Percentiles rank a stretch among this genome's conserved stretches.
These are phyloP conservation scores for Nakazawaea siamensis DNA, from an alignment of 805 yeast genomes.

Conservation along the genomic window DNA sequence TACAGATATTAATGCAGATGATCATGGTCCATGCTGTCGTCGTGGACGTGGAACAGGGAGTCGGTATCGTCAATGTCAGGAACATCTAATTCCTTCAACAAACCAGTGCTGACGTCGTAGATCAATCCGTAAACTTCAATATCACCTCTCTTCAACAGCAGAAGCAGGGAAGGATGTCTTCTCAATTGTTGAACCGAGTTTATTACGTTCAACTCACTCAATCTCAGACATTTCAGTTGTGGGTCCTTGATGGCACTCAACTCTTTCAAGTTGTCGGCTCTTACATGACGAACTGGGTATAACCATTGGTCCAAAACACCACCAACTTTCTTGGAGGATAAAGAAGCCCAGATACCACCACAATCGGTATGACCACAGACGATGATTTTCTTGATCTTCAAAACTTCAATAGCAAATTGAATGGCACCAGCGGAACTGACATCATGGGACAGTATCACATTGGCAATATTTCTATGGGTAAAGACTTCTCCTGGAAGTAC, in stretches of 20 bases:
- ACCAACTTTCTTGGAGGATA: slow-evolving; percentile 56
- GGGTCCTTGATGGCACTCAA: slow-evolving; percentile 44
- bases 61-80: slow-evolving; percentile 14
- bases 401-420: slow-evolving; percentile 80
- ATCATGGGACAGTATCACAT: slow-evolving; percentile 64
- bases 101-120: slow-evolving; percentile 77
- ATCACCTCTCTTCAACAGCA: slow-evolving; percentile 52
- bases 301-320: slow-evolving; percentile 70
- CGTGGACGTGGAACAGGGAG: slow-evolving; percentile 13
- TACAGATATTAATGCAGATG: no score
- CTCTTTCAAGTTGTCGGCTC: slow-evolving; percentile 47
- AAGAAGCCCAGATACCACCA: slow-evolving; percentile 84
- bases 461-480: slow-evolving; percentile 84
- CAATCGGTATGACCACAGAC: slow-evolving; percentile 95
- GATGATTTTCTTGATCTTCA: slow-evolving; percentile 72
- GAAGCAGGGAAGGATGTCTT: slow-evolving; percentile 58
- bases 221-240: slow-evolving; percentile 44
- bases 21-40: slow-evolving; percentile 11
- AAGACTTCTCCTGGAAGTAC: slow-evolving; percentile 90
- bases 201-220: slow-evolving; percentile 71
- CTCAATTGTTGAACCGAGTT: slow-evolving; percentile 62
- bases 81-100: slow-evolving; percentile 30
- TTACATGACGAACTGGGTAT: slow-evolving; percentile 56
- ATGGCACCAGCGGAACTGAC: slow-evolving; percentile 67
- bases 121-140: slow-evolving; percentile 77